These are phyloP conservation scores for Boletus tomentosulus DNA, from an alignment of 768 basidiomycete genomes.

Conservation along the genomic window DNA sequence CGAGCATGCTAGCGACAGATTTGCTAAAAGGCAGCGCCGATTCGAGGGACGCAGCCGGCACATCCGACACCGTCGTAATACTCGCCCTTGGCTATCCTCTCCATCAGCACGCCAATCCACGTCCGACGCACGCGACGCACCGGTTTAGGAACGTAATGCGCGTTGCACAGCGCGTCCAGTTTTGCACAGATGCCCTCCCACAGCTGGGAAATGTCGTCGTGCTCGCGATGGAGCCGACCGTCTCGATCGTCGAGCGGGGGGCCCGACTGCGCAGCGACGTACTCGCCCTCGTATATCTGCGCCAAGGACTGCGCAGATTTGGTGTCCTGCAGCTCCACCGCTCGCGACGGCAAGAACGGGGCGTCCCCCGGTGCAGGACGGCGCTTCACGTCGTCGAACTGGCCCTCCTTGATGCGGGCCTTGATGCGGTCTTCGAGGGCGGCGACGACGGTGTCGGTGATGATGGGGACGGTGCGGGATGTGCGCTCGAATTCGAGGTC, in stretches of 20 bases:
- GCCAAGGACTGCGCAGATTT: slow-evolving; percentile 88
- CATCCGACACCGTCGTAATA: slow-evolving; percentile 81
- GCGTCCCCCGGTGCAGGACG: slow-evolving; percentile 51
- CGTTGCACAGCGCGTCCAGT: slow-evolving; percentile 90
- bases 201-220: slow-evolving; percentile 74
- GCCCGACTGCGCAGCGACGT: slow-evolving; percentile 59
- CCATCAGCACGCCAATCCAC: not conserved
- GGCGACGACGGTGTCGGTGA: slow-evolving; percentile 84
- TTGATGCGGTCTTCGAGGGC: slow-evolving; percentile 89
- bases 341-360: slow-evolving; percentile 82
- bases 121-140: slow-evolving; percentile 41
- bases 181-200: slow-evolving; percentile 88
- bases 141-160: slow-evolving; percentile 92
- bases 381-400: slow-evolving; percentile 91
- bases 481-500: slow-evolving; percentile 93
- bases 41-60: slow-evolving; percentile 79
- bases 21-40: slow-evolving; percentile 85
- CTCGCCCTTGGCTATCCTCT: slow-evolving; percentile 72
- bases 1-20: slow-evolving; percentile 74
- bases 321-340: slow-evolving; percentile 85
- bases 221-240: slow-evolving; percentile 83
- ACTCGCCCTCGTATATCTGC: slow-evolving; percentile 95
- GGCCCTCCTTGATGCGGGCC: slow-evolving; percentile 74
- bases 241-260: slow-evolving; percentile 71
- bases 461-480: slow-evolving; percentile 79